Evolutionary conservation across 2,329 filamentous ascomycete genomes (phyloP).

Genomic region (Aspergillus tubingensis): DNA sequence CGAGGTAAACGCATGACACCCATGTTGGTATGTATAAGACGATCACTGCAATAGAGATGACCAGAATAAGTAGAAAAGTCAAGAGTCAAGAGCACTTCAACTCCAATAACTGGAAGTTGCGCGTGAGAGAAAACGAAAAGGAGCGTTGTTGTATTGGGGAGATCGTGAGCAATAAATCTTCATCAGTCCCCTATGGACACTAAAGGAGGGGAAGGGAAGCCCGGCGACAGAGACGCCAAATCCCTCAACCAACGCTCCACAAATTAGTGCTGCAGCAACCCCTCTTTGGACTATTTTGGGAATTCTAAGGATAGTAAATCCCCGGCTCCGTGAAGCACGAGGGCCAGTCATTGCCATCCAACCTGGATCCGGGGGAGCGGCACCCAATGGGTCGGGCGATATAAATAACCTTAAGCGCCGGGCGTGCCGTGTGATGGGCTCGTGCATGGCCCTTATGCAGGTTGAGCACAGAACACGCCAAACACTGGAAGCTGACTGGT

Average conservation of each 20-base stretch:
- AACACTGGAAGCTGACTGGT: neutral
- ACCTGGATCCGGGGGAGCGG: conserved; percentile 8
- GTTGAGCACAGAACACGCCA: neutral
- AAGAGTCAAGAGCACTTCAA: neutral
- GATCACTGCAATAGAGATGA: neutral
- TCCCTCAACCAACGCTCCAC: neutral
- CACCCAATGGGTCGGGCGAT: conserved; percentile 14
- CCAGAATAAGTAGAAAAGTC: neutral
- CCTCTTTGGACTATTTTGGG: conserved; percentile 6
- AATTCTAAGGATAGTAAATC: conserved; percentile 14
- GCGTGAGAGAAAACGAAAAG: neutral
- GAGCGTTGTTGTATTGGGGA: neutral
- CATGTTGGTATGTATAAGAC: conserved; percentile 25
- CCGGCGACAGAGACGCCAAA: neutral
- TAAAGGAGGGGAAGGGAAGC: neutral
- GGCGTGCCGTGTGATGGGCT: conserved; percentile 1
- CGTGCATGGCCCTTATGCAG: conserved; percentile 5
- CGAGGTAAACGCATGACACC: conserved; percentile 39
- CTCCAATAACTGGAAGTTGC: conserved; percentile 1
- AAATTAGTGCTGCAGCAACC: conserved; percentile 3
- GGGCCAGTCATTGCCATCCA: neutral
- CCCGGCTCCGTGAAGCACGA: neutral
- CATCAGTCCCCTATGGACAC: neutral
- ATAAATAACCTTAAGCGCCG: conserved; percentile 21
- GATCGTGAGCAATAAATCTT: neutral